Evolutionary conservation across 805 yeast genomes (phyloP).

Genomic region (Myxozyma lipomycoides): DNA sequence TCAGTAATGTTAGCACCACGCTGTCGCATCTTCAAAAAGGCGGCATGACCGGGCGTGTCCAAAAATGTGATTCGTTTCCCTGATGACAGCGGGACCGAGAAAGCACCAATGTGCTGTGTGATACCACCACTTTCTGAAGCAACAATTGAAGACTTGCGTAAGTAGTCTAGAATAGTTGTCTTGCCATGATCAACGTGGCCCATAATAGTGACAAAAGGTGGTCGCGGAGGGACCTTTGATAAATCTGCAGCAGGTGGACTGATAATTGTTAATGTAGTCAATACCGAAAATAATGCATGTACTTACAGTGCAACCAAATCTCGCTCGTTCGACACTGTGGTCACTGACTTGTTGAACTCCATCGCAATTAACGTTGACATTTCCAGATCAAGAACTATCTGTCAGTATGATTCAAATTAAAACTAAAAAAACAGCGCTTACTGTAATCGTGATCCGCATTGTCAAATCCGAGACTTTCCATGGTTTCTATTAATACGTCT

Average conservation of each 20-base stretch:
- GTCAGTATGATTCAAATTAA: no score
- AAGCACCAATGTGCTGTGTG: slow-evolving; percentile 97
- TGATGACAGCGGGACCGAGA: slow-evolving; percentile 78
- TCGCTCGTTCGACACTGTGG: slow-evolving; percentile 45
- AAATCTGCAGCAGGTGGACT: slow-evolving; percentile 43
- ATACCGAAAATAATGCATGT: background rate
- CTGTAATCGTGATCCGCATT: slow-evolving; percentile 52
- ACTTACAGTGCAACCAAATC: slow-evolving; percentile 6
- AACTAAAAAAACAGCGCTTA: slow-evolving; percentile 41
- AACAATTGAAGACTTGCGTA: slow-evolving; percentile 81
- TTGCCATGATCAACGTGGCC: slow-evolving; percentile 99
- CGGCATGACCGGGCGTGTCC: slow-evolving; percentile 98
- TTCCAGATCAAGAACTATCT: slow-evolving; percentile 64
- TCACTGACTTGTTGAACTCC: slow-evolving; percentile 71
- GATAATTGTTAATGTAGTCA: background rate
- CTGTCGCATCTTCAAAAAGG: slow-evolving; percentile 92
- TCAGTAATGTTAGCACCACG: slow-evolving; percentile 95
- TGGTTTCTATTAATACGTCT: slow-evolving; percentile 54
- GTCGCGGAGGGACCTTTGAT: slow-evolving; percentile 56
- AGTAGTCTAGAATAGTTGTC: slow-evolving; percentile 83
- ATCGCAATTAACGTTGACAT: slow-evolving; percentile 83
- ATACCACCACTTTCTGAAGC: slow-evolving; percentile 91
- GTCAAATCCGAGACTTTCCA: slow-evolving; percentile 70
- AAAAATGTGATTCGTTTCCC: slow-evolving; percentile 78
- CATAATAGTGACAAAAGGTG: slow-evolving; percentile 96